Base-by-base conservation (phyloP, 768 basidiomycete species). In the Lyophyllum semitale region DNA sequence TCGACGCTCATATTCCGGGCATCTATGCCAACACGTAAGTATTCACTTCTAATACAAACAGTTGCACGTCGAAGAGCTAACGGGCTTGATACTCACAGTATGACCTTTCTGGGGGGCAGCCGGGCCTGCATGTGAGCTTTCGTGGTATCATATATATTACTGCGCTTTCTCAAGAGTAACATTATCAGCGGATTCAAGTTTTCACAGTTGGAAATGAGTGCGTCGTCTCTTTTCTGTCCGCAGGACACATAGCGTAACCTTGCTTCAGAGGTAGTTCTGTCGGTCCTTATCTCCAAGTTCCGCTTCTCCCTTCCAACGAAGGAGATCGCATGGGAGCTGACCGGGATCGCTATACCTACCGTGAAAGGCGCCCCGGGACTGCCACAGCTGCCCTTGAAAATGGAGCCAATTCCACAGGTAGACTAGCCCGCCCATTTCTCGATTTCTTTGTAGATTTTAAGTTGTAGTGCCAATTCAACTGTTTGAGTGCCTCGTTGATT, bases 221-320 rank as follows among this genome's bases (percentile, higher is more conserved):
- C 4, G 44, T 45, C n/a, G 3, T 29, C 8, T 18, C 9, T 8
- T 17, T 18, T 15, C 8, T n/a, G 7, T 7, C 38, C 17, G 2
- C n/a, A n/a, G 8, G 17, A n/a, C n/a, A n/a, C n/a, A n/a, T n/a
- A n/a, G n/a, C n/a, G n/a, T n/a, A 4, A 13, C 20, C 17, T 40
- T n/a, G 7, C 26, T 12, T 9, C 26, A 45, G 44, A 45, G 44
- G 44, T 45, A 3, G 27, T 45, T 9, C 26, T 45, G 22, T 17
- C 44, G 13, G 48, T 67, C 17, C 57, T 75, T 5, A 42, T 75
- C 4, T 58, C 64, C 17, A 43, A 55, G 3, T 68, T 73, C 47
- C 60, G 57, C 26, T 71, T 76, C 33, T 46, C 44, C 3, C 45
- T 33, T 7, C 2, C 53, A 6, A 7, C 37, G 7, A 30, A 54